Conservation (phyloP, 1,139 yeast species). For the Pichia sp. region DNA sequence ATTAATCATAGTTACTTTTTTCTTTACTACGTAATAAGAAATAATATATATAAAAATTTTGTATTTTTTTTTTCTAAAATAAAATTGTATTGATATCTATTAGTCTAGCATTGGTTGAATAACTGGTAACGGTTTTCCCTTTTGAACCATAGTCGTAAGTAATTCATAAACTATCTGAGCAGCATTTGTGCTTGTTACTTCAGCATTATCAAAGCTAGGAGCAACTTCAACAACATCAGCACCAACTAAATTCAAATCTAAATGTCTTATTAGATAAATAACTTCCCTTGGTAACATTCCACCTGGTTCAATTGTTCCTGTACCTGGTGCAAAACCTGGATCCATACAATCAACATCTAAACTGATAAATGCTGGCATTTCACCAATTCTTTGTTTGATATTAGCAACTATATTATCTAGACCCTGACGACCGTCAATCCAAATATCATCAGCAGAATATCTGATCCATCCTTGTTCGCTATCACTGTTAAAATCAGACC, state of each 20-base stretch:
- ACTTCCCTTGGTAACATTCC: constrained; percentile 78
- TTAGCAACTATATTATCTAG: constrained; percentile 45
- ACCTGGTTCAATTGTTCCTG: constrained; percentile 81
- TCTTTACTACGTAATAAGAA: not conserved
- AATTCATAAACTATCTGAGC: constrained; percentile 35
- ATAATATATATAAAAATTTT: no score
- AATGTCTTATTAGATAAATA: constrained; percentile 50
- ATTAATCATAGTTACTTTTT: not conserved
- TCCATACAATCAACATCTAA: constrained; percentile 79
- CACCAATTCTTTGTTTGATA: constrained; percentile 42
- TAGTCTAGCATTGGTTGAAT: not conserved
- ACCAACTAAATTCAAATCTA: constrained; percentile 64
- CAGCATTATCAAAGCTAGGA: constrained; percentile 54
- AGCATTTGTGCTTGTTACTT: constrained; percentile 48
- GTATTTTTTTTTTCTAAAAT: no score
- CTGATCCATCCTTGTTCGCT: constrained; percentile 56
- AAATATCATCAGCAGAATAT: constrained; percentile 63
- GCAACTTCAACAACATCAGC: constrained; percentile 77
- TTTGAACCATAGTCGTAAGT: constrained; percentile 36
- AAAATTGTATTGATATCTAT: no score
- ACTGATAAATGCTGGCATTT: constrained; percentile 62
- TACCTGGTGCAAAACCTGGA: constrained; percentile 71
- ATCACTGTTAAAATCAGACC: constrained; percentile 58
- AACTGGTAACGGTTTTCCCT: constrained; percentile 19
- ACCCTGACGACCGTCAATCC: constrained; percentile 57